Evolutionary conservation across 2,329 filamentous ascomycete species (phyloP).

Genomic region (Cladorrhinum sp.): DNA sequence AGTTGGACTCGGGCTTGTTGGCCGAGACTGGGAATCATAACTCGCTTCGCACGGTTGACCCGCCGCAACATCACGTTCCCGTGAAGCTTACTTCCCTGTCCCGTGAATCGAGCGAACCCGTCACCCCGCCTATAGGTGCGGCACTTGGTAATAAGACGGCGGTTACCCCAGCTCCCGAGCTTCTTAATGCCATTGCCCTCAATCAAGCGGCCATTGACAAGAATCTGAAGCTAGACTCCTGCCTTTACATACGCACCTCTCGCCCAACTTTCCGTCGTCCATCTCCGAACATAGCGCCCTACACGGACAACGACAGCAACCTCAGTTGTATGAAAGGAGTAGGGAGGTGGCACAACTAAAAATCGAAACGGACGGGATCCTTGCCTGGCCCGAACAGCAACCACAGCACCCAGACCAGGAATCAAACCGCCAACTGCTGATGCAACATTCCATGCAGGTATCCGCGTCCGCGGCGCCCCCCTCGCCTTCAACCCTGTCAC

Average conservation of each 20-base stretch:
- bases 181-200: background rate
- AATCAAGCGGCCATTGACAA: background rate
- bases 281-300: background rate
- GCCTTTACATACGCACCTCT: background rate
- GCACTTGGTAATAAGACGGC: constrained; percentile 1
- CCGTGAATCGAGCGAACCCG: constrained; percentile 13
- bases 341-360: constrained; percentile 41
- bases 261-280: background rate
- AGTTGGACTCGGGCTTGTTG: background rate
- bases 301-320: background rate
- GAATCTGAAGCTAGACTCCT: background rate
- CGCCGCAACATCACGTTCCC: constrained; percentile 16
- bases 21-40: background rate
- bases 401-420: constrained; percentile 35
- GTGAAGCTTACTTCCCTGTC: constrained; percentile 20
- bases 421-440: constrained; percentile 15
- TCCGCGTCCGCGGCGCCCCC: constrained; percentile 22
- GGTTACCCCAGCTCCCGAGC: background rate
- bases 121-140: background rate
- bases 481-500: constrained; percentile 11
- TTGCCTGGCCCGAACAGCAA: constrained; percentile 49
- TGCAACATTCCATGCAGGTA: constrained; percentile 44
- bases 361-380: constrained; percentile 47
- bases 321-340: background rate
- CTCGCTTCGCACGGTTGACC: background rate